Evolutionary conservation across 352 stramenopile genomes (phyloP).

Genomic region (Phytophthora pinifolia): DNA sequence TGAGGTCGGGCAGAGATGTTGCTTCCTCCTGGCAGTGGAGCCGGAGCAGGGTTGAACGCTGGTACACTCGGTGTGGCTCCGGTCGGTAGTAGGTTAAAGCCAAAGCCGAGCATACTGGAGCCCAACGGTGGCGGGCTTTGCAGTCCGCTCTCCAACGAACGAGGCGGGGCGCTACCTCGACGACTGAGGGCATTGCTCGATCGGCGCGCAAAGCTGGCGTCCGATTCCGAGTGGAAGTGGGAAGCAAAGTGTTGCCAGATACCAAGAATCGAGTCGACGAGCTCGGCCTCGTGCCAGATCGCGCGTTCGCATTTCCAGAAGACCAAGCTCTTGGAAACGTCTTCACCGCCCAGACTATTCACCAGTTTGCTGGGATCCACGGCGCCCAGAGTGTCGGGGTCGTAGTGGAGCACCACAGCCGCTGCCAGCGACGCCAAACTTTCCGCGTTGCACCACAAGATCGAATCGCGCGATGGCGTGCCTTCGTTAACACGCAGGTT

Average conservation of each 20-base stretch:
- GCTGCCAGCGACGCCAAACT: conserved; percentile 70
- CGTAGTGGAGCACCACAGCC: conserved; percentile 82
- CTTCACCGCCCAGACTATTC: conserved; percentile 14
- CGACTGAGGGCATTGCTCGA: conserved; percentile 45
- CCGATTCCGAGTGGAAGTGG: conserved; percentile 67
- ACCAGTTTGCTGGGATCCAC: conserved; percentile 44
- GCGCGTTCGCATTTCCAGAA: conserved; percentile 82
- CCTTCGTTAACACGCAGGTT: conserved; percentile 65
- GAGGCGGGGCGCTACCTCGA: conserved; percentile 20
- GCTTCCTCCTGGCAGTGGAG: conserved; percentile 22
- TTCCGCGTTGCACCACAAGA: conserved; percentile 80
- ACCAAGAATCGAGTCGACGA: conserved; percentile 71
- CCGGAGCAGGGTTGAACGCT: conserved; percentile 15
- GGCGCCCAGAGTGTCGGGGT: conserved; percentile 67
- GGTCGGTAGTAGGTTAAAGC: conserved; percentile 55
- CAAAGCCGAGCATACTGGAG: conserved; percentile 46
- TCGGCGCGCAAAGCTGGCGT: conserved; percentile 75
- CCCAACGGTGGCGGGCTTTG: conserved; percentile 49
- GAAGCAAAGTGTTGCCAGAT: conserved; percentile 84
- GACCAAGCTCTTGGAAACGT: conserved; percentile 34
- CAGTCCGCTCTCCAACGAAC: conserved; percentile 31
- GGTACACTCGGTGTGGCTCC: conserved; percentile 14
- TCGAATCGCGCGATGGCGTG: conserved; percentile 65
- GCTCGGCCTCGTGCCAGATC: conserved; percentile 73
- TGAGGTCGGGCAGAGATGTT: conserved; percentile 67